phyloP scores from a whole-genome alignment of 306 rosid species.

The Prunus kanzakura region DNA sequence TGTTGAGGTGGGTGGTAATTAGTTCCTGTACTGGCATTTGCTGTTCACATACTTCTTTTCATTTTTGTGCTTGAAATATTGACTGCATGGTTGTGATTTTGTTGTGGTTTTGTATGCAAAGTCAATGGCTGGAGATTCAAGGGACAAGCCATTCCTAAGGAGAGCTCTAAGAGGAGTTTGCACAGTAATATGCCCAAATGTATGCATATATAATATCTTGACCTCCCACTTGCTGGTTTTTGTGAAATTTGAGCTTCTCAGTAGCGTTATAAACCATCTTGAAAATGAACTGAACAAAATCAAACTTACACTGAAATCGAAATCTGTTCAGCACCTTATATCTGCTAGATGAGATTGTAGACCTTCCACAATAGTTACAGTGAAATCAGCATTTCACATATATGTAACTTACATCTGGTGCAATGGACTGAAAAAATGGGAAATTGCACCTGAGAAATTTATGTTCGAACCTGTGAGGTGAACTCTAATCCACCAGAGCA shows the following conservation, averaged over 20 bases:
- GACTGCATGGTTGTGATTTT: constrained; percentile 23
- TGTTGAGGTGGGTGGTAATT: constrained; percentile 63
- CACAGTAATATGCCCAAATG: constrained; percentile 85
- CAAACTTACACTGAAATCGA: neutral
- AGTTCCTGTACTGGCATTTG: neutral
- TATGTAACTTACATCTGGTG: neutral
- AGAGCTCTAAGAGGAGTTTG: constrained; percentile 77
- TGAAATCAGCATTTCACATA: neutral
- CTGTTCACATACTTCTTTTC: constrained; percentile 2
- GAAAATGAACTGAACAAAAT: no score
- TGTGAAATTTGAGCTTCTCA: neutral
- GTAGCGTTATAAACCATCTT: no score
- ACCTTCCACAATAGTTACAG: no score
- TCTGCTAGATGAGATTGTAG: no score
- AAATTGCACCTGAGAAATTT: no score
- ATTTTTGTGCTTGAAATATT: constrained; percentile 9
- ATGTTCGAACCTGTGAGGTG: neutral
- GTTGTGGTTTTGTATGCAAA: constrained; percentile 20
- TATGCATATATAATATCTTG: constrained; percentile 32
- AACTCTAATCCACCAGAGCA: neutral
- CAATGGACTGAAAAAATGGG: neutral
- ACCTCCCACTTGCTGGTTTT: neutral
- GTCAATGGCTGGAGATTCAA: constrained; percentile 72
- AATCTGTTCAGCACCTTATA: neutral
- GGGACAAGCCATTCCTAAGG: constrained; percentile 59